phyloP scores from a whole-genome alignment of 345 rosid species.

The Schrenkiella parvula region DNA sequence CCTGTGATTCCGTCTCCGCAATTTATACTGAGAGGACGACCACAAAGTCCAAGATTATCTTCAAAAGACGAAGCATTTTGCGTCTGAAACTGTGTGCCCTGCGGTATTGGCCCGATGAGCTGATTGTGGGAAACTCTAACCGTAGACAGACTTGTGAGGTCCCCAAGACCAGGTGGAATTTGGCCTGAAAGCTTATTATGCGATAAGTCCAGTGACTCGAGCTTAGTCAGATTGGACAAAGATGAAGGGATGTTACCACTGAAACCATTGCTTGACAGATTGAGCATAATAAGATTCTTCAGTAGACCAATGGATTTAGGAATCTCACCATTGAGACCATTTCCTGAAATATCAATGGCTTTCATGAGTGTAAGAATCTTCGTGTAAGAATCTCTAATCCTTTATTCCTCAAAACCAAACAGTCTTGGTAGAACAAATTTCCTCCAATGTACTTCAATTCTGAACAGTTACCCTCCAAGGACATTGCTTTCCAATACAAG shows the following conservation, averaged over 20 bases:
- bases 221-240: background rate
- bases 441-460: background rate
- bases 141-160: background rate
- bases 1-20: background rate
- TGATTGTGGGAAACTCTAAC: background rate
- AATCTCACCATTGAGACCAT: background rate
- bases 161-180: background rate
- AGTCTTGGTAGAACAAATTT: background rate
- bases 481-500: background rate
- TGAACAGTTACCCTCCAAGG: background rate
- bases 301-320: conserved; percentile 9
- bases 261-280: background rate
- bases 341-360: background rate
- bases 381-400: background rate
- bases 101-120: background rate
- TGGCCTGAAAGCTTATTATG: conserved; percentile 13
- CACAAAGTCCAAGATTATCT: background rate
- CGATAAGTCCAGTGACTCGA: background rate
- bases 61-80: background rate
- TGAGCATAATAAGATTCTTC: background rate
- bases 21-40: background rate
- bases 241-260: background rate
- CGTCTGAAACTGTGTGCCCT: background rate
- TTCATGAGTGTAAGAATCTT: background rate
- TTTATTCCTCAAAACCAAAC: background rate